Conservation (phyloP, 352 stramenopile species). For the Phytophthora quininea region DNA sequence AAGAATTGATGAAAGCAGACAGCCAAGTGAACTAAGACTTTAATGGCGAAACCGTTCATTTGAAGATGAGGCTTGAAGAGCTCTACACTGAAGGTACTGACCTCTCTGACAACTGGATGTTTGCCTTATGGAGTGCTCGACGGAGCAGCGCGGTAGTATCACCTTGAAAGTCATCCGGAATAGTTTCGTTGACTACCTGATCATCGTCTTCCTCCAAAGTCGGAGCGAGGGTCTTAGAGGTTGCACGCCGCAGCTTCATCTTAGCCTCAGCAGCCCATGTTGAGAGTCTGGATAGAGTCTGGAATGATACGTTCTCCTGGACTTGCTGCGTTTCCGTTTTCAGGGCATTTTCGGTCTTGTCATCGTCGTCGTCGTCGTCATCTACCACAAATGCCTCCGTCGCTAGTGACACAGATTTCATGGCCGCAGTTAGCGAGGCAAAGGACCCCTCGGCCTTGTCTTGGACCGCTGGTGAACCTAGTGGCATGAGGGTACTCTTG, state of each 20-base stretch:
- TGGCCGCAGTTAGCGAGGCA: constrained; percentile 58
- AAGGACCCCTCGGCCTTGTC: constrained; percentile 66
- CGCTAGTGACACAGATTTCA: constrained; percentile 36
- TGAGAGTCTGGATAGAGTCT: constrained; percentile 61
- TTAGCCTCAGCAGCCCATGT: constrained; percentile 67
- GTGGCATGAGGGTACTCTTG: constrained; percentile 41
- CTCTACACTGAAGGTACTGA: too few relatives aligned
- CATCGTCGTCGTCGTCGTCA: constrained; percentile 41
- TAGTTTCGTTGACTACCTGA: not conserved
- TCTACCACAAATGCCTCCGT: constrained; percentile 16
- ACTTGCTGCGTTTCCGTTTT: constrained; percentile 27
- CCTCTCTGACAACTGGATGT: constrained; percentile 26
- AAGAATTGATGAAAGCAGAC: constrained; percentile 71
- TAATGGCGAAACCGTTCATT: not conserved
- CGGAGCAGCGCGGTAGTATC: constrained; percentile 50
- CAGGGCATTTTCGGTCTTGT: constrained; percentile 14
- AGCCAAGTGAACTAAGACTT: not conserved
- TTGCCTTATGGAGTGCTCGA: constrained; percentile 57
- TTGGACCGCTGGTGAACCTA: constrained; percentile 24
- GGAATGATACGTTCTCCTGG: constrained; percentile 68
- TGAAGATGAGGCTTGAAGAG: too few relatives aligned
- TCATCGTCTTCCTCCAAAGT: constrained; percentile 24
- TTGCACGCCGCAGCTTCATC: constrained; percentile 39
- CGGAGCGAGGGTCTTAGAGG: not conserved
- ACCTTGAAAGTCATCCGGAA: constrained; percentile 42